Evolutionary conservation across 768 basidiomycete species (phyloP), one percentile per base, ranked within the genome.

Genomic region (Leucogyrophana mollusca): DNA sequence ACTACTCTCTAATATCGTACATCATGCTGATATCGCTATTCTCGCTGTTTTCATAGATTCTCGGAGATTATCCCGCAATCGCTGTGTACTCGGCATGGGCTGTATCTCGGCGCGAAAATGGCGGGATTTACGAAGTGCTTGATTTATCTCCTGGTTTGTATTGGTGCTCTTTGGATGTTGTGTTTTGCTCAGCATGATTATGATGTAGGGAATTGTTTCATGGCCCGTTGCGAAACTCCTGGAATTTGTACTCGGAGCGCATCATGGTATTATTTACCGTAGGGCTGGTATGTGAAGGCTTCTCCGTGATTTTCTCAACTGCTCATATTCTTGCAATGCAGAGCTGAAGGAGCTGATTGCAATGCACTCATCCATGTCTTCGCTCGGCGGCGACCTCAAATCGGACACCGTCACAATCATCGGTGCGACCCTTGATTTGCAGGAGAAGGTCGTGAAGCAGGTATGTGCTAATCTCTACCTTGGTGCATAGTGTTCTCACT

Each of bases 41-140:
- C 27, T 30, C 27, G 27, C 55, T 41, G 44, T 32, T 39, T 34
- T 33, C 46, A 30, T 56, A 94, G 90, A 48, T 94, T 94, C 62
- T 72, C 91, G 20, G 91, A 94, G 69, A 90, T 94, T 52, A 94
- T 94, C 51, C 92, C 92, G 0, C 92, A 95, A 59, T 90, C 89
- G 1, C 71, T 94, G n/a, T 95, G 90, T 65, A 90, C 90, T 17
- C 86, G 92, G 30, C 86, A 92, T 71, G 93, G 93, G 17, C 77
- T 94, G 4, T 89, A 86, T 55, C 78, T 95, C 37, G 91, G 92
- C 27, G 90, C 91, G 8, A 88, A 89, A 58, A 88, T 90, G 85
- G 91, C 86, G 0, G 73, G 74, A 1, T 76, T 86, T 34, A 85
- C 87, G 1, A 78, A 73, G 30, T 53, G 77, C 25, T 66, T 94